These are phyloP conservation scores for Exophiala sideris DNA, from an alignment of 2,329 filamentous ascomycete species.

Conservation along the genomic window DNA sequence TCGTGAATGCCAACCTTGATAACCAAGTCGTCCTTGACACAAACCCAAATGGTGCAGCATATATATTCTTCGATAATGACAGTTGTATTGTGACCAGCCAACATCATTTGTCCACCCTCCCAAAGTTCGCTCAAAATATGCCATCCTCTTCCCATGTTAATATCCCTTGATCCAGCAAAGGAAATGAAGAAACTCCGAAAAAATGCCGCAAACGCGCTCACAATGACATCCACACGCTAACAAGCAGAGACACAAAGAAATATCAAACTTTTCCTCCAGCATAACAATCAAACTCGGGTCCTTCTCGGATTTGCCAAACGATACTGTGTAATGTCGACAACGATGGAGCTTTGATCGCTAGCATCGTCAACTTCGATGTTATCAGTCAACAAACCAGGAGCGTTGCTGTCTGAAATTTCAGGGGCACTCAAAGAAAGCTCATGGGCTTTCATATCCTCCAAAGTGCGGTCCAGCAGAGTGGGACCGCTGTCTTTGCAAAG, in stretches of 20 bases:
- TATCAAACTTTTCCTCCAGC: background rate
- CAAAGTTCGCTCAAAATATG: background rate
- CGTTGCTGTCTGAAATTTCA: background rate
- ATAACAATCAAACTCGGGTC: constrained; percentile 5
- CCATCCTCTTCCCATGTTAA: background rate
- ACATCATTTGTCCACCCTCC: too few species aligned
- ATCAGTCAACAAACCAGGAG: constrained; percentile 7
- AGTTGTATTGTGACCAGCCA: too few species aligned
- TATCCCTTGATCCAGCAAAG: background rate
- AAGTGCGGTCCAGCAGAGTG: constrained; percentile 2
- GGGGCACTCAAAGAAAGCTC: constrained; percentile 12
- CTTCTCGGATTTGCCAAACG: constrained; percentile 19
- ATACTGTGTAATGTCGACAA: constrained; percentile 25
- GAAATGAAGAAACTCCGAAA: constrained; percentile 2
- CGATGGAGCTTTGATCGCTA: constrained; percentile 23
- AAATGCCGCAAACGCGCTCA: constrained; percentile 11
- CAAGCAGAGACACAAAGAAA: background rate
- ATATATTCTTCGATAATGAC: too few species aligned
- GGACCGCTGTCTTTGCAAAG: too few species aligned
- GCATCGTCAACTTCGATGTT: constrained; percentile 28
- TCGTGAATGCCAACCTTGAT: too few species aligned
- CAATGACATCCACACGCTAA: constrained; percentile 3
- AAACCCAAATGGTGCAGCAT: too few species aligned
- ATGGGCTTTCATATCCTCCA: constrained; percentile 17
- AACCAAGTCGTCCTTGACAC: too few species aligned